phyloP scores from a whole-genome alignment of 1,139 yeast genomes.

The Yamadazyma triangularis region DNA sequence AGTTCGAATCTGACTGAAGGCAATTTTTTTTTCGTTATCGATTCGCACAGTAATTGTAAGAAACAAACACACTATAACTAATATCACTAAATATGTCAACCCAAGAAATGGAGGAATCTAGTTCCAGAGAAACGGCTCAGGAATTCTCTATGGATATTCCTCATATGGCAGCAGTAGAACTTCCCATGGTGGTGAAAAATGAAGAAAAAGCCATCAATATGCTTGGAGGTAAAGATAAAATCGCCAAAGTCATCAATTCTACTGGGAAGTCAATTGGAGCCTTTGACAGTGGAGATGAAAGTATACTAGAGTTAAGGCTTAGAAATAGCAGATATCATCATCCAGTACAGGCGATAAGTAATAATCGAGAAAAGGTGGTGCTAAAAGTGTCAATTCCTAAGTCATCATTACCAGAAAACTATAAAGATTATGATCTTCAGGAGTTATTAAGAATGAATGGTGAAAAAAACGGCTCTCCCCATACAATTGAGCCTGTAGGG shows the following conservation, averaged over 20 bases:
- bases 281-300: constrained; percentile 4
- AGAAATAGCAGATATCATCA: constrained; percentile 77
- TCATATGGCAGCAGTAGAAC: constrained; percentile 71
- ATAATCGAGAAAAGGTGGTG: constrained; percentile 57
- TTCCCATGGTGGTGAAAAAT: constrained; percentile 71
- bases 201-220: constrained; percentile 59
- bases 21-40: constrained; percentile 36
- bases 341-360: constrained; percentile 59
- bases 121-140: constrained; percentile 30
- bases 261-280: constrained; percentile 11
- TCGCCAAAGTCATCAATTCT: constrained; percentile 34
- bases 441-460: constrained; percentile 38
- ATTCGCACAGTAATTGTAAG: too few species aligned
- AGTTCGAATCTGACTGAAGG: constrained; percentile 80
- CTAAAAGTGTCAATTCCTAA: constrained; percentile 70
- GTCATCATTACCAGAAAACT: constrained; percentile 35
- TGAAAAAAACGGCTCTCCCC: constrained; percentile 24
- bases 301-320: constrained; percentile 53
- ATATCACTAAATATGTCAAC: too few species aligned
- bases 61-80: too few species aligned
- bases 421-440: constrained; percentile 47
- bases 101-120: too few species aligned
- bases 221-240: constrained; percentile 69
- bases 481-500: constrained; percentile 57
- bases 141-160: constrained; percentile 66